Evolutionary conservation across 139 green algal species (phyloP), one percentile per base, ranked within the genome.

Genomic region (Prasinococcaceae sp.): DNA sequence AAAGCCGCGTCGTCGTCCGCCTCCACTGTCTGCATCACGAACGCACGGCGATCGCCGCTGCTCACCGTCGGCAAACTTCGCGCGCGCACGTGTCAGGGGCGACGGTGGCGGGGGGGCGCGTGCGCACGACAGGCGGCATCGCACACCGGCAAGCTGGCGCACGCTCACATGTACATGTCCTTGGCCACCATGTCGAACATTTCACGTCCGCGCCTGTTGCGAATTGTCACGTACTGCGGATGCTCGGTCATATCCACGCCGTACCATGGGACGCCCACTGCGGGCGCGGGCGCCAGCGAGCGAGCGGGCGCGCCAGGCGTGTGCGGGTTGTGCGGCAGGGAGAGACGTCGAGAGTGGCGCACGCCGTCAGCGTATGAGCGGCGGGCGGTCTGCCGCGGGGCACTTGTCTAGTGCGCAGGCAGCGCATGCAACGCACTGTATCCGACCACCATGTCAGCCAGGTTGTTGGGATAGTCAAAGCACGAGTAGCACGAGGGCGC

Each of bases 391-490:
- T n/a, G n/a, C n/a, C n/a, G n/a, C n/a, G n/a, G n/a, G n/a, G n/a
- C n/a, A n/a, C n/a, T n/a, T n/a, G n/a, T n/a, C n/a, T n/a, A n/a
- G n/a, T n/a, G n/a, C n/a, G n/a, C n/a, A n/a, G 29, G 12, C 22
- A 50, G 6, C 14, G 58, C 65, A 26, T 50, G 60, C 33, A 73
- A 60, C 4, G 83, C 86, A 87, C 95, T 95, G 79, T 95, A 98
- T 2, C 88, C 88, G 3, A 96, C 81, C 52, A 88, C 82, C 35
- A 96, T 41, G 70, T 97, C 89, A 27, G 89, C 86, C 20, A 90
- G 74, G 8, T 61, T 78, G 59, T 98, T 98, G 37, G 79, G 47
- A 70, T 97, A 97, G 78, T 97, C 89, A 47, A 97, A 97, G 75
- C 89, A 97, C 25, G 54, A 79, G 66, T 92, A 93, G 70, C 84